These are phyloP conservation scores for Ceratocystis variospora DNA, from an alignment of 2,329 filamentous ascomycete species.

Conservation along the genomic window DNA sequence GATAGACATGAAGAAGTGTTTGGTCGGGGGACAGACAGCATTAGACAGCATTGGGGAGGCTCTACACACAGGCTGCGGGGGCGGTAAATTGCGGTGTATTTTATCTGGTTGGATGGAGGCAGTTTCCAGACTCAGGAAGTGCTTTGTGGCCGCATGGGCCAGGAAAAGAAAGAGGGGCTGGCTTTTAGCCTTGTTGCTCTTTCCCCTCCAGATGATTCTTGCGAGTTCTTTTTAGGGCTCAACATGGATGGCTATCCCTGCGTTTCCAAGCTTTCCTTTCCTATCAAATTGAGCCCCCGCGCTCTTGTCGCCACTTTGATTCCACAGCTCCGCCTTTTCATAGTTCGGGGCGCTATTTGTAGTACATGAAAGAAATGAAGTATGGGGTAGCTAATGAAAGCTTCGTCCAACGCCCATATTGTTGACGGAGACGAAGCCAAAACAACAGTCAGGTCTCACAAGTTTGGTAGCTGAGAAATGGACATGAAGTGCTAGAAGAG, in stretches of 20 bases:
- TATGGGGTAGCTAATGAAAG: not conserved
- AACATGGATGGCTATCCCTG: not conserved
- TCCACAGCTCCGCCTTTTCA: not conserved
- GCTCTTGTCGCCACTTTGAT: conserved; percentile 1
- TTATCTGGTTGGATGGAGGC: not conserved
- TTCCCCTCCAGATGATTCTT: not conserved
- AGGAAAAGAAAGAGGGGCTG: not conserved
- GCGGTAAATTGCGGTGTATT: not conserved
- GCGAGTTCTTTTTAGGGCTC: not conserved
- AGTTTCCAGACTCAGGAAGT: not conserved
- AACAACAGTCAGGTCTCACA: not conserved
- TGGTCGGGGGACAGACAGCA: not conserved
- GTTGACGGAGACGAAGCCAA: not conserved
- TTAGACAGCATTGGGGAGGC: not conserved
- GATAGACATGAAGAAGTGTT: not conserved
- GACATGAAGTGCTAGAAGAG: not conserved
- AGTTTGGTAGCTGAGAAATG: not conserved
- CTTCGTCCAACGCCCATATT: conserved; percentile 1
- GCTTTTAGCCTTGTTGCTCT: not conserved
- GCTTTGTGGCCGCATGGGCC: not conserved
- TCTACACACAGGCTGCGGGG: not conserved
- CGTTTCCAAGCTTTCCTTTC: not conserved
- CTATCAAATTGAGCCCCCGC: not conserved
- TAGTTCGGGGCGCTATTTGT: not conserved
- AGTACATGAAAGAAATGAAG: not conserved